A percentile compares a stretch with the other conserved stretches of the same genome.
These are phyloP conservation scores for Colletotrichum viniferum DNA, from an alignment of 2,329 filamentous ascomycete species.

Conservation along the genomic window DNA sequence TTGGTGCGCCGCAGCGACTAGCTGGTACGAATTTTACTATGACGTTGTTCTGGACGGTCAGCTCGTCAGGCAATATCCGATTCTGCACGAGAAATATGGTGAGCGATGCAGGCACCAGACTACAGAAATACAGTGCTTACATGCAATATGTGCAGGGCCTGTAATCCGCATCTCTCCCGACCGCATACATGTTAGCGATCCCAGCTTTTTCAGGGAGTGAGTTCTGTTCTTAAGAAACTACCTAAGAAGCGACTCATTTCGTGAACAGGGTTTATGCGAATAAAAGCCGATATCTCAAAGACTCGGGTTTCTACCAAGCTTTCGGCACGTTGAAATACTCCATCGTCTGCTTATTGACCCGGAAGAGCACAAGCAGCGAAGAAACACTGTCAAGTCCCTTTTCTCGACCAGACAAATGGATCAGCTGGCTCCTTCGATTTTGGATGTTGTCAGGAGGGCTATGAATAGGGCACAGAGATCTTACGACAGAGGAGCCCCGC, in stretches of 20 bases:
- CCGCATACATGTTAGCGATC: neutral
- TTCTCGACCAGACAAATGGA: neutral
- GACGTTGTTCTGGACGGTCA: neutral
- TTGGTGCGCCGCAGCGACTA: slow-evolving; percentile 27
- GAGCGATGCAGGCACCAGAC: neutral
- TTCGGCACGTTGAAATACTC: neutral
- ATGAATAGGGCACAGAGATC: neutral
- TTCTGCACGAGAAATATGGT: neutral
- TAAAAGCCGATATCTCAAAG: neutral
- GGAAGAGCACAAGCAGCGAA: neutral
- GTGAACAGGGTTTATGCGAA: neutral
- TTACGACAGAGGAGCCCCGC: neutral
- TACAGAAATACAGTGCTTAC: neutral
- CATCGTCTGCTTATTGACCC: slow-evolving; percentile 1
- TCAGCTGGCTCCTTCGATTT: neutral
- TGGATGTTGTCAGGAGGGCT: neutral
- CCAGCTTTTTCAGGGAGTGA: neutral
- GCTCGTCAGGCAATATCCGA: neutral
- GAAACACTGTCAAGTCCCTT: neutral
- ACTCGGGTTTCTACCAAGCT: neutral
- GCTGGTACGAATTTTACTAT: slow-evolving; percentile 30
- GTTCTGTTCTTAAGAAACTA: neutral
- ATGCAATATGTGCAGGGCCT: neutral
- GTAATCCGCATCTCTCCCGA: neutral
- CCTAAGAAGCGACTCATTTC: neutral